Evolutionary conservation across 805 yeast genomes (phyloP).

Genomic region (Spathaspora gorwiae): DNA sequence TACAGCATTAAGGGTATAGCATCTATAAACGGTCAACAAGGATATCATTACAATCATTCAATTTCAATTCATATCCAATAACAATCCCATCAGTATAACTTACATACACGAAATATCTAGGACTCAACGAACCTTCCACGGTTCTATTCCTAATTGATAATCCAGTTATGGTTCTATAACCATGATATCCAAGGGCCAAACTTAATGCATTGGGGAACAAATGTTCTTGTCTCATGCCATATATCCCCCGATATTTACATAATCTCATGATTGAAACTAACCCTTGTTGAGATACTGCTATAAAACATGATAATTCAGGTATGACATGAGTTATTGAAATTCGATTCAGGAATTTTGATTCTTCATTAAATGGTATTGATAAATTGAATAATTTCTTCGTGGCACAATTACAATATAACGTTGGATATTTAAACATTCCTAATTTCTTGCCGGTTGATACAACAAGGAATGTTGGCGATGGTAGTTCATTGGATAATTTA

Average conservation of each 20-base stretch:
- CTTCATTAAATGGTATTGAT: constrained; percentile 33
- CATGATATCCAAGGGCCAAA: constrained; percentile 22
- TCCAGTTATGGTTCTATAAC: constrained; percentile 31
- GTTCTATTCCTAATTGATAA: constrained; percentile 24
- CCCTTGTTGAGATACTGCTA: constrained; percentile 38
- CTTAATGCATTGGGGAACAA: constrained; percentile 33
- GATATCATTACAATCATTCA: not conserved
- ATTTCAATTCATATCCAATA: constrained; percentile 15
- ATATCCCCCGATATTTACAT: constrained; percentile 32
- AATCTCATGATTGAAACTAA: constrained; percentile 31
- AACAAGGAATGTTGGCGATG: constrained; percentile 12
- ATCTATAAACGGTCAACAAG: not conserved
- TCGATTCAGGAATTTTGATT: constrained; percentile 27
- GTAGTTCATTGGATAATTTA: not conserved
- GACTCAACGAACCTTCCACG: constrained; percentile 9
- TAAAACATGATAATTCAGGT: constrained; percentile 30
- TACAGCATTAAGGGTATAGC: not conserved
- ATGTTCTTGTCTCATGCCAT: constrained; percentile 42
- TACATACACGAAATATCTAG: constrained; percentile 28
- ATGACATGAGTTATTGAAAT: constrained; percentile 31
- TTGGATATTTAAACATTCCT: constrained; percentile 43
- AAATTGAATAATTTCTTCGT: constrained; percentile 39
- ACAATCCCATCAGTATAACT: constrained; percentile 32
- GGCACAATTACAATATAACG: constrained; percentile 45
- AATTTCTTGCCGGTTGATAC: constrained; percentile 42